Conservation (phyloP, 805 yeast species). For the Lipomyces chichibuensis region DNA sequence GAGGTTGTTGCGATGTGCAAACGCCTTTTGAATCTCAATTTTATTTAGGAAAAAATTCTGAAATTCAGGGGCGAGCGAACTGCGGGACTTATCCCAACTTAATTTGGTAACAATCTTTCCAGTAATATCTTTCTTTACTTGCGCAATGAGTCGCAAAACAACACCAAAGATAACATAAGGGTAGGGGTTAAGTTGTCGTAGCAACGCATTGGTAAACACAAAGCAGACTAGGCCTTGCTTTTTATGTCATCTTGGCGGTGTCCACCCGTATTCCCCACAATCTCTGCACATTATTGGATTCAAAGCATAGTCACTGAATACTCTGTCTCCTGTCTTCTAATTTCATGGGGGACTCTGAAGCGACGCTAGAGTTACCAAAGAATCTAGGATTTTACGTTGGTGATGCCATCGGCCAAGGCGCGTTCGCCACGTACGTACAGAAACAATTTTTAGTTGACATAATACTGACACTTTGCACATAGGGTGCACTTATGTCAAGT, state of each 20-base stretch:
- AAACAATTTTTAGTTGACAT: background rate
- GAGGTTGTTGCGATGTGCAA: background rate
- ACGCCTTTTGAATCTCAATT: background rate
- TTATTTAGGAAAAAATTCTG: background rate
- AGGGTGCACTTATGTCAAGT: constrained; percentile 57
- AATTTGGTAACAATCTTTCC: background rate
- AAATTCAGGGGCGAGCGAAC: background rate
- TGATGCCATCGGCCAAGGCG: constrained; percentile 65
- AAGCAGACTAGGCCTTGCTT: background rate
- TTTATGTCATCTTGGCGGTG: background rate
- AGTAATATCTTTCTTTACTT: no score
- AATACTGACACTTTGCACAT: background rate
- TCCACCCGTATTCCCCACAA: background rate
- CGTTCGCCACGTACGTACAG: constrained; percentile 58
- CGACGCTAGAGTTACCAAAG: background rate
- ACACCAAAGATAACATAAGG: background rate
- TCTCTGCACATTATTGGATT: background rate
- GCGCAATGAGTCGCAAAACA: no score
- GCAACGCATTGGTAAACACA: background rate
- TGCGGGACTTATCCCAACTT: background rate
- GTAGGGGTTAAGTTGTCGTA: background rate
- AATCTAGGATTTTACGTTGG: constrained; percentile 42
- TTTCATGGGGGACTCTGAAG: background rate
- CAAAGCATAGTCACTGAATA: no score
- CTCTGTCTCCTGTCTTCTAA: background rate